Evolutionary conservation across 208 protist genomes (phyloP), one percentile per base, ranked within the genome.

Genomic region (Leishmania arabica): DNA sequence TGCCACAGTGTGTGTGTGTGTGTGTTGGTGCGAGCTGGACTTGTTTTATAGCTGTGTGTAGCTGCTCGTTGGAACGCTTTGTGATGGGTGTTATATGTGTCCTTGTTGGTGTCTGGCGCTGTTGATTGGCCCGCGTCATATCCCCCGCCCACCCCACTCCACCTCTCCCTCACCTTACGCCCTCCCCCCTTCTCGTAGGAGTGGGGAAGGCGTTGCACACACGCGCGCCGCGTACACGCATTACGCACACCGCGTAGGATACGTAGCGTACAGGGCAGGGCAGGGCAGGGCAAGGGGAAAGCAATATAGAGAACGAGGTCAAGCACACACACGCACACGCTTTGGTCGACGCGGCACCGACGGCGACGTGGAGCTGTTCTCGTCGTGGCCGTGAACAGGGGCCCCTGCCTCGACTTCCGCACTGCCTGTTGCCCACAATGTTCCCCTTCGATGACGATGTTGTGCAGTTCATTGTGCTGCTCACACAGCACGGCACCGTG

Each of bases 381-480:
- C 47, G 21, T 15, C n/a, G 56, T 31, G 24, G 7, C 56, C 51
- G 42, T 54, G 27, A 40, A 13, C 8, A 9, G 21, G 24, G 1
- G 45, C 66, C 8, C 40, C n/a, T 13, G 40, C 40, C 42, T 24
- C 40, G 27, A 13, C 31, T 1, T 54, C 42, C 4, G 8, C 11
- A 17, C 4, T 24, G 1, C 13, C 27, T 5, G 54, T 73, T 53
- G 69, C 51, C 34, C 42, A 73, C 15, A 1, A 56, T 47, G 42
- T 64, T 82, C 8, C 83, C 81, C 19, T 90, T 90, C 72, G 77
- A 76, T 15, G 87, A 95, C 70, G 90, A 95, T 34, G 93, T 95
- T 9, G 70, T 95, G 64, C 58, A 89, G 51, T 89, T 91, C 51
- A 83, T 95, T 64, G 78, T 88, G 49, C 70, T 84, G 37, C 89